Evolutionary conservation across 1,139 yeast genomes (phyloP).

Genomic region (Spencermartinsiella ligniputridi): DNA sequence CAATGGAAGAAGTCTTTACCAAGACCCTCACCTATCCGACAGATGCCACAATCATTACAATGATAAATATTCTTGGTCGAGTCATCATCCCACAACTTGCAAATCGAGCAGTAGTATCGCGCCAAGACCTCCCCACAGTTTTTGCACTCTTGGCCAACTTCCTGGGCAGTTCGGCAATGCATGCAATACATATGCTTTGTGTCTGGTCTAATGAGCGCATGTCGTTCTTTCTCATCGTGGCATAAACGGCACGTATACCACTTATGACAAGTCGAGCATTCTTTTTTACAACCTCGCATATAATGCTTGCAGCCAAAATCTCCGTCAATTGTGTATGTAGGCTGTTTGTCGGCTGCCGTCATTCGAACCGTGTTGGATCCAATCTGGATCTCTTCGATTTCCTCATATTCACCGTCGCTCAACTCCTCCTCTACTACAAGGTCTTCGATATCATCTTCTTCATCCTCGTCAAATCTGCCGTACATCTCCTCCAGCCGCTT

Average conservation of each 20-base stretch:
- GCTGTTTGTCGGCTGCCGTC: constrained; percentile 44
- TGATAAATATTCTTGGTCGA: constrained; percentile 78
- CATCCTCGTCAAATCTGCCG: constrained; percentile 24
- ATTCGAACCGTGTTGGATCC: constrained; percentile 37
- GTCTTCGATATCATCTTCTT: constrained; percentile 20
- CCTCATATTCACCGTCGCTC: constrained; percentile 23
- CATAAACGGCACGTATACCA: constrained; percentile 86
- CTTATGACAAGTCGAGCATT: constrained; percentile 66
- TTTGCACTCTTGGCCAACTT: constrained; percentile 64
- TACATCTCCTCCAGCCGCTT: constrained; percentile 27
- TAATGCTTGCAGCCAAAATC: constrained; percentile 77
- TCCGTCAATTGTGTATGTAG: constrained; percentile 46
- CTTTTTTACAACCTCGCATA: constrained; percentile 76
- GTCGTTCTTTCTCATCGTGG: constrained; percentile 62
- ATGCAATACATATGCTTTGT: constrained; percentile 74
- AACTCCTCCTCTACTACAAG: constrained; percentile 17
- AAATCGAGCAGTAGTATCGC: constrained; percentile 67
- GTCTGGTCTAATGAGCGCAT: constrained; percentile 57
- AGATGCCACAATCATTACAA: constrained; percentile 89
- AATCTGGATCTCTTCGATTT: neutral
- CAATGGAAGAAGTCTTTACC: constrained; percentile 91
- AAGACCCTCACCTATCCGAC: constrained; percentile 82
- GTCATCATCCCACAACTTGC: constrained; percentile 75
- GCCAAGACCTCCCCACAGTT: constrained; percentile 67
- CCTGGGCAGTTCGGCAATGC: constrained; percentile 72